Conservation (phyloP, 2,329 filamentous ascomycete species). For the Microsporum canis region DNA sequence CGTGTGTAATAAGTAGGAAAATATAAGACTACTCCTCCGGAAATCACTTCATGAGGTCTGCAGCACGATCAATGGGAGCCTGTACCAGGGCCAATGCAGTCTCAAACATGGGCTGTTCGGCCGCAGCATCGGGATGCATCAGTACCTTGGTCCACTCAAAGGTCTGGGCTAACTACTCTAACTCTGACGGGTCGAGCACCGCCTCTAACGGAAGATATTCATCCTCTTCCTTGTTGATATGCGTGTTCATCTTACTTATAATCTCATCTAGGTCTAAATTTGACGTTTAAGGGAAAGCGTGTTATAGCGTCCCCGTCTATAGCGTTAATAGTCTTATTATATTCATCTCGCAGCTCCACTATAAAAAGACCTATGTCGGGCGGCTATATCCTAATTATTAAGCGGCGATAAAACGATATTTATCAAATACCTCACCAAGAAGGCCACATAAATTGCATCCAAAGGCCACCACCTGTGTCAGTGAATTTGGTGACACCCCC, state of each 20-base stretch:
- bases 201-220: slow-evolving; percentile 40
- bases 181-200: slow-evolving; percentile 24
- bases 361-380: no score
- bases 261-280: slow-evolving; percentile 35
- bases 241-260: slow-evolving; percentile 32
- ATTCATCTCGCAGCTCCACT: slow-evolving; percentile 30
- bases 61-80: no score
- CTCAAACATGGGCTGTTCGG: slow-evolving; percentile 44
- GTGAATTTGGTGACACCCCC: no score
- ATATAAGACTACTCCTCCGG: not conserved
- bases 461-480: no score
- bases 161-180: slow-evolving; percentile 28
- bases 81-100: slow-evolving; percentile 23
- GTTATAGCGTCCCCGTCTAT: slow-evolving; percentile 33
- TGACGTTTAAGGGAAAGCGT: slow-evolving; percentile 25
- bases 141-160: slow-evolving; percentile 44
- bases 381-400: no score
- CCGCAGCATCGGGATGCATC: slow-evolving; percentile 40
- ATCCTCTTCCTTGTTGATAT: slow-evolving; percentile 42
- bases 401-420: no score
- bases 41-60: slow-evolving; percentile 29
- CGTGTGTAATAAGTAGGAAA: no score
- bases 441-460: no score
- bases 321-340: slow-evolving; percentile 34
- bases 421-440: no score